Base-by-base conservation (phyloP, 2,329 filamentous ascomycete species). In the Hymenoscyphus albidus region DNA sequence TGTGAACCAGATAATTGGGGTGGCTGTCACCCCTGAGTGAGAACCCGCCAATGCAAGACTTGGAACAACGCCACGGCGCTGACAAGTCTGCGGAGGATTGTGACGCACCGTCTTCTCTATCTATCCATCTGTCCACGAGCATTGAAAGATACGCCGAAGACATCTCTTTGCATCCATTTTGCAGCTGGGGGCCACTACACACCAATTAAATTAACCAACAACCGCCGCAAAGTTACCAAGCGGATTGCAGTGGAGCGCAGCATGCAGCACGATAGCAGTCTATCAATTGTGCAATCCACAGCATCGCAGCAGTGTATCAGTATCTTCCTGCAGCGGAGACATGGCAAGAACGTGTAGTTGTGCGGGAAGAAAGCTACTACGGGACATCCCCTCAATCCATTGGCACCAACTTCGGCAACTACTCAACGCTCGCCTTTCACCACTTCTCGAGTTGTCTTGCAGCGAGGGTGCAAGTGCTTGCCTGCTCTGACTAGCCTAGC, bases 241-340 rank as follows among this genome's bases (percentile, higher is more conserved):
- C 18, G 55, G 62, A 64, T 55, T 69, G 67, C 68, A 65, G 62
- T 54, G 27, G 6, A 59, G 62, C 70, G 67, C 69, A 69, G 69
- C 68, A 64, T 71, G 69, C 70, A 71, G 55, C 51, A 51, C 65
- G 68, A 70, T 71, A 71, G 61, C 42, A 61, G 68, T 55, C 18
- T 48, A 69, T 63, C 62, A 58, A 48, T 56, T 62, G 56, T 65
- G 59, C 65, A 68, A 66, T 63, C 61, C 12, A 62, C 68, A 70
- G 69, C 70, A 72, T 51, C 54, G 56, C 65, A 71, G 61, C 44
- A 61, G 67, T 56, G 27, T 48, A 68, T 63, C 62, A 58, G 42
- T 68, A 68, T 65, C 60, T 62, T 27, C 55, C 62, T 58, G 60
- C 65, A 66, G 58, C 38, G 61, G 63, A 63, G 62, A 61, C 65